These are phyloP conservation scores for Prunus fruticosa DNA, from an alignment of 306 rosid genomes.

Conservation along the genomic window DNA sequence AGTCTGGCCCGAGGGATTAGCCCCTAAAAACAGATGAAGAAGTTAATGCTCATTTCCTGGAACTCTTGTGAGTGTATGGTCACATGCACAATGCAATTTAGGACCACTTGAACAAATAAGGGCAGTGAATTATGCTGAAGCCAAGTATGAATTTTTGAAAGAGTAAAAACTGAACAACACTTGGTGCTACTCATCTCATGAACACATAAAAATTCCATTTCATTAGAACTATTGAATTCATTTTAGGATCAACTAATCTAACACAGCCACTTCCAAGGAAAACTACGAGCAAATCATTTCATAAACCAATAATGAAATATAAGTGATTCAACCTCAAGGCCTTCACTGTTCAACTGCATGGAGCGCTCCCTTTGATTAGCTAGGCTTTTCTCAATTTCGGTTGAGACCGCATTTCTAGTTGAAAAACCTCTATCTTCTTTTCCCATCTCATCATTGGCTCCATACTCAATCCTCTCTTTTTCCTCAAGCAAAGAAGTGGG, in stretches of 20 bases:
- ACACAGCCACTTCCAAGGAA: conserved; percentile 3
- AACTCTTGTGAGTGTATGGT: background rate
- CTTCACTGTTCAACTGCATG: conserved; percentile 92
- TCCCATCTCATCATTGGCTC: conserved; percentile 53
- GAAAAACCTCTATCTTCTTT: conserved; percentile 56
- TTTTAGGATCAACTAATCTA: background rate
- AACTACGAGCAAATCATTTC: background rate
- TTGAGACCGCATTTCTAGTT: conserved; percentile 65
- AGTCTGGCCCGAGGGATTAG: conserved; percentile 88
- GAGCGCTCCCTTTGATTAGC: conserved; percentile 90
- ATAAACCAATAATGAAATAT: conserved; percentile 11
- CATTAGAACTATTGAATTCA: background rate
- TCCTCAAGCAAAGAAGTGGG: conserved; percentile 96
- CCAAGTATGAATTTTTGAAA: background rate
- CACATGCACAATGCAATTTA: background rate
- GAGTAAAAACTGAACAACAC: background rate
- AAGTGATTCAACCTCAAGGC: conserved; percentile 76
- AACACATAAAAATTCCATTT: background rate
- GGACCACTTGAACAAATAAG: background rate
- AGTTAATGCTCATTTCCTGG: conserved; percentile 11
- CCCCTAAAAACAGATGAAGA: conserved; percentile 59
- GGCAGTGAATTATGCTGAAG: background rate
- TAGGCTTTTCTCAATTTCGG: conserved; percentile 65
- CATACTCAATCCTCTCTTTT: conserved; percentile 48
- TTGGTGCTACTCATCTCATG: background rate